Percentiles rank a stretch among this genome's conserved stretches.
These are phyloP conservation scores for Pouteria glomerata DNA, from an alignment of 148 eudicot species.

Conservation along the genomic window DNA sequence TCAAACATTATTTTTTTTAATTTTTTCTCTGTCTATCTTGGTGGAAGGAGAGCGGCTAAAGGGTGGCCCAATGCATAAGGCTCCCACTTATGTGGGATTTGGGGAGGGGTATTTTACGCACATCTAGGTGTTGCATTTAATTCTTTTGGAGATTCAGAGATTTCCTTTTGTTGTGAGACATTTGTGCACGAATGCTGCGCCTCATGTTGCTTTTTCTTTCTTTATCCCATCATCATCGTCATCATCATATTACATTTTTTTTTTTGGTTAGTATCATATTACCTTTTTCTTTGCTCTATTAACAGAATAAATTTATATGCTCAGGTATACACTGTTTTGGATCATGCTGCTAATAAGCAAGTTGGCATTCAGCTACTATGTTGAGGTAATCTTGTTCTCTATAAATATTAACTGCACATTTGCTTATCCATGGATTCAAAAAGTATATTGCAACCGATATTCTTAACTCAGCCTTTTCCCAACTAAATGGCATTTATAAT, in stretches of 20 bases:
- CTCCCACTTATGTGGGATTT: too few species aligned
- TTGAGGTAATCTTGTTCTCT: constrained; percentile 56
- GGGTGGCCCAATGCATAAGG: too few species aligned
- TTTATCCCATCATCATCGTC: not conserved
- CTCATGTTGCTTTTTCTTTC: not conserved
- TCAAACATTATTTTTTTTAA: not conserved
- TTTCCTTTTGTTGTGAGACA: too few species aligned
- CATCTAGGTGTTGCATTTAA: not conserved
- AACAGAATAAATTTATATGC: constrained; percentile 5
- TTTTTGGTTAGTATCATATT: too few species aligned
- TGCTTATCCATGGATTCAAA: constrained; percentile 5
- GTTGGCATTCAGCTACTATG: constrained; percentile 95
- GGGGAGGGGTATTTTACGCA: not conserved
- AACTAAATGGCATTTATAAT: too few species aligned
- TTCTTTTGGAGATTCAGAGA: not conserved
- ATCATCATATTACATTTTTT: too few species aligned
- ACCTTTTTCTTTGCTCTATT: not conserved
- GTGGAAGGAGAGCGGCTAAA: too few species aligned
- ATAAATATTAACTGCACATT: not conserved
- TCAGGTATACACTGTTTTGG: constrained; percentile 93
- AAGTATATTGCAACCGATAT: not conserved
- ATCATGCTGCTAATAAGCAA: constrained; percentile 79
- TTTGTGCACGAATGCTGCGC: not conserved
- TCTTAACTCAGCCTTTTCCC: too few species aligned
- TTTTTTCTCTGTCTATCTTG: not conserved